Percentiles rank a stretch among this genome's conserved stretches.
These are phyloP conservation scores for Penicillium salamii DNA, from an alignment of 495 filamentous ascomycete species.

Conservation along the genomic window DNA sequence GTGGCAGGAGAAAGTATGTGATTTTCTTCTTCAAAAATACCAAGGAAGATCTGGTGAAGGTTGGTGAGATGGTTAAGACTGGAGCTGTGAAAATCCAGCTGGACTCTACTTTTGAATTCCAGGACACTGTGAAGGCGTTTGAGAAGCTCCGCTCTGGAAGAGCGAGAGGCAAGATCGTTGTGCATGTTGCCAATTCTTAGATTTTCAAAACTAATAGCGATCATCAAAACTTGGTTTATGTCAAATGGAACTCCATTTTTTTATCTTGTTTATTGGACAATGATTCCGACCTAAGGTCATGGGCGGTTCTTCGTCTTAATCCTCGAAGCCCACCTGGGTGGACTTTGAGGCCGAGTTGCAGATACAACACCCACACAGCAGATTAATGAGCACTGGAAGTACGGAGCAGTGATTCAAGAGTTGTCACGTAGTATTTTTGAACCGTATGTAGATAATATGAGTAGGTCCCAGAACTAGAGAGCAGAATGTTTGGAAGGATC, in stretches of 20 bases:
- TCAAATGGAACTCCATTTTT: no score
- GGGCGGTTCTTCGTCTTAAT: no score
- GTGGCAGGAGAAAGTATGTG: constrained; percentile 55
- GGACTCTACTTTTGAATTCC: constrained; percentile 58
- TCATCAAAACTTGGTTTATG: no score
- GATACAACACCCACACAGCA: no score
- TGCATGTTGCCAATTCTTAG: constrained; percentile 42
- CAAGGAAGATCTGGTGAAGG: constrained; percentile 47
- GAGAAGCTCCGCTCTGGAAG: constrained; percentile 57
- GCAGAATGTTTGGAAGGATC: constrained; percentile 22
- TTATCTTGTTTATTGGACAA: no score
- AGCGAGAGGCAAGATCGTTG: constrained; percentile 65
- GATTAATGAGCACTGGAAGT: no score
- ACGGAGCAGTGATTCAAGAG: no score
- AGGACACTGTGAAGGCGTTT: constrained; percentile 59
- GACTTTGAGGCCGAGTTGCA: no score
- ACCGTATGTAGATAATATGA: no score
- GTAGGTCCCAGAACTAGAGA: constrained; percentile 4
- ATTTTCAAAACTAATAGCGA: background rate
- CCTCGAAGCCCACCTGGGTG: no score
- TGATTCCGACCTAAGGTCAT: no score
- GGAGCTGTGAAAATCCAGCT: constrained; percentile 60
- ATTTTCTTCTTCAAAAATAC: constrained; percentile 39
- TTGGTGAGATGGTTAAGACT: constrained; percentile 57
- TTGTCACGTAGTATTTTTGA: no score